phyloP scores from a whole-genome alignment of 1,139 yeast species.

The Suhomyces yuchorum region DNA sequence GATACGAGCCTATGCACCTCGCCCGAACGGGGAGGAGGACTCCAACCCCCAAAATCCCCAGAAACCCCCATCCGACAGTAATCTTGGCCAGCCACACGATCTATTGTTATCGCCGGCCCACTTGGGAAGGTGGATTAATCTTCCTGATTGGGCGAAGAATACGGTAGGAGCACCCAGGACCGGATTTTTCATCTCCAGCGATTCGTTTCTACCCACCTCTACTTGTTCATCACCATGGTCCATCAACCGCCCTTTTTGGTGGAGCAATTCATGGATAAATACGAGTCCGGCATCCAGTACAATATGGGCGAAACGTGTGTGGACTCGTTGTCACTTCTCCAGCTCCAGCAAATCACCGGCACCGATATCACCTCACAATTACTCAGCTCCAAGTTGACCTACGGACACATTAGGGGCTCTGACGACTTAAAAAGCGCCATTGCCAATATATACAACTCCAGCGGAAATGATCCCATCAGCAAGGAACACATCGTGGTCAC shows the following conservation, averaged over 20 bases:
- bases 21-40: neutral
- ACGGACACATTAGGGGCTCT: constrained; percentile 54
- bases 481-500: constrained; percentile 47
- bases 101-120: neutral
- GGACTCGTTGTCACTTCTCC: constrained; percentile 44
- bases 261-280: constrained; percentile 59
- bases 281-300: constrained; percentile 42
- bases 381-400: constrained; percentile 35
- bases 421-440: constrained; percentile 38
- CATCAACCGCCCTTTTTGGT: constrained; percentile 50
- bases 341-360: constrained; percentile 32
- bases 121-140: neutral
- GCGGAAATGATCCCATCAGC: constrained; percentile 15
- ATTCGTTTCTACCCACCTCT: neutral
- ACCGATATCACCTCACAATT: constrained; percentile 9
- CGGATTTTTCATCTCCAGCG: neutral
- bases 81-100: neutral
- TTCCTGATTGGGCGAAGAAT: neutral
- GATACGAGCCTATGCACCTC: neutral
- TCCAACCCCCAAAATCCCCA: neutral
- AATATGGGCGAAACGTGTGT: constrained; percentile 62
- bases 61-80: neutral
- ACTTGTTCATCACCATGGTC: constrained; percentile 28
- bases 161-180: neutral
- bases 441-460: constrained; percentile 33